Base-by-base conservation (phyloP, 352 stramenopile species). In the Globisporangium nagaii region DNA sequence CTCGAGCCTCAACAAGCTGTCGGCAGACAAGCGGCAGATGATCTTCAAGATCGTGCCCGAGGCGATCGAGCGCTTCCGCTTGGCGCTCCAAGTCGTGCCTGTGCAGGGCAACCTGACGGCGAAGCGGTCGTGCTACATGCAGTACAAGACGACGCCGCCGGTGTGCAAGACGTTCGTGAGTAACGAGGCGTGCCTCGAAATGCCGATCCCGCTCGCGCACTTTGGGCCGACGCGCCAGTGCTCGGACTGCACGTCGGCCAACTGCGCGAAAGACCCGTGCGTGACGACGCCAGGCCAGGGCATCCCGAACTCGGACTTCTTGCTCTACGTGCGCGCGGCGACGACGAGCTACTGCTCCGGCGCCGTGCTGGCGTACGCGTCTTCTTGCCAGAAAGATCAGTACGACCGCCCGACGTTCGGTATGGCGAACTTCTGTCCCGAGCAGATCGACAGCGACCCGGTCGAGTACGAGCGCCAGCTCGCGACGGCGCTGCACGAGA, bases 351-450 rank as follows among this genome's bases (percentile, higher is more conserved):
- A 84, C 62, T 93, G 84, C 53, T 53, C 53, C 0, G 58, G 58
- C 4, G 65, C 67, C 0, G 81, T 84, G 13, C 57, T 95, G 0
- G 85, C 81, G 10, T 95, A 91, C 57, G 83, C 85, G 0, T 75
- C 75, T 0, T 86, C 83, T 0, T 95, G 85, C 53, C 85, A 91
- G 54, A 90, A 88, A 40, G 83, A 95, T 56, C 81, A 93, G 47
- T 90, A 77, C 52, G 85, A 95, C 53, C 79, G 81, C 4, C 83
- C 81, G 10, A 93, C 78, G 13, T 90, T 93, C 52, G 83, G 85
- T 0, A 92, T 91, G 79, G 65, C 68, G 7, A 93, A 95, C 62
- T 91, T 93, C 43, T 95, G 85, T 40, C 83, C 85, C 2, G 60
- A 51, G 0, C 71, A 88, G 47, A 78, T 93, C 43, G 77, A 82